A percentile compares a stretch with the other conserved stretches of the same genome.
Evolutionary conservation across 257 asterid species (phyloP).

Genomic region (Paulownia fortunei): DNA sequence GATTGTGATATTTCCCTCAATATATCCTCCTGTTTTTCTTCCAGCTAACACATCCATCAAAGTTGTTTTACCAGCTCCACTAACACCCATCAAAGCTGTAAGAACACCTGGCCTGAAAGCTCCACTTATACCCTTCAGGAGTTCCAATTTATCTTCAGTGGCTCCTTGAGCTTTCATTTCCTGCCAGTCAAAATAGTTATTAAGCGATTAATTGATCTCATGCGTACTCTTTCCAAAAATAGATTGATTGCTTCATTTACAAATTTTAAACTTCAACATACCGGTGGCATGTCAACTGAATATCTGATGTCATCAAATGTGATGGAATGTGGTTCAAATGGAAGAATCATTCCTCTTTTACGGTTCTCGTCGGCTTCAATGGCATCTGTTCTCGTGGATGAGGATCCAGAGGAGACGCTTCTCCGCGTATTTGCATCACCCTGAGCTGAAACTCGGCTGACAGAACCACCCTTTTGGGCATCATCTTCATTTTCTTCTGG

Average conservation of each 20-base stretch:
- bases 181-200: constrained; percentile 23
- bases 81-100: constrained; percentile 68
- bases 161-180: constrained; percentile 54
- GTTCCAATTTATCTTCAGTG: constrained; percentile 47
- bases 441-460: not conserved
- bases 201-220: not conserved
- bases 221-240: not conserved
- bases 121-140: constrained; percentile 53
- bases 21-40: constrained; percentile 64
- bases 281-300: constrained; percentile 60
- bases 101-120: constrained; percentile 63
- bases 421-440: not conserved
- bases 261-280: constrained; percentile 23
- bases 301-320: constrained; percentile 58
- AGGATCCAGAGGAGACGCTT: constrained; percentile 14
- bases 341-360: too few species aligned
- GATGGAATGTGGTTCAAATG: too few species aligned
- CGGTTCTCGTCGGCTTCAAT: too few species aligned
- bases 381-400: too few species aligned
- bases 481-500: constrained; percentile 38
- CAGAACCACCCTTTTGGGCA: not conserved
- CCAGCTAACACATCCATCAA: constrained; percentile 65
- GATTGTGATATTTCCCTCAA: constrained; percentile 55
- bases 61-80: constrained; percentile 71
- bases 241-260: not conserved